Percentiles rank a stretch among this genome's conserved stretches.
phyloP scores from a whole-genome alignment of 1,139 yeast genomes.

The Suhomyces anneliseae region DNA sequence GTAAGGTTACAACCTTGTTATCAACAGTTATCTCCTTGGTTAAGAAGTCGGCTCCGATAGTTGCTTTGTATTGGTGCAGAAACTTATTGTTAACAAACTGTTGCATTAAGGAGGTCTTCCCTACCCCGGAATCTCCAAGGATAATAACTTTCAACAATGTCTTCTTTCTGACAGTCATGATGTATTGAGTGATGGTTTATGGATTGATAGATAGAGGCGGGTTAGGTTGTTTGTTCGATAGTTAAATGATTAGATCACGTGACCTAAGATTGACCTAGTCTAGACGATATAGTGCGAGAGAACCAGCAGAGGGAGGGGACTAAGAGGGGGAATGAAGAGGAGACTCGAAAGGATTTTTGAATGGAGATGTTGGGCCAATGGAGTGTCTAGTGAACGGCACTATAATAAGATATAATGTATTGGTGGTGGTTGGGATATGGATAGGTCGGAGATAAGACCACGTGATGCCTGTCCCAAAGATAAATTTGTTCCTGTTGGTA shows the following conservation, averaged over 20 bases:
- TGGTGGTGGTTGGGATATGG: too few relatives aligned
- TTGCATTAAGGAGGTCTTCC: slow-evolving; percentile 94
- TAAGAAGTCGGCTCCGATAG: slow-evolving; percentile 95
- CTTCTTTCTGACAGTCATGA: slow-evolving; percentile 83
- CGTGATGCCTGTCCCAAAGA: too few relatives aligned
- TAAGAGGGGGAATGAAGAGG: too few relatives aligned
- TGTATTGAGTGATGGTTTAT: slow-evolving; percentile 1
- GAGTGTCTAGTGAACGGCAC: too few relatives aligned
- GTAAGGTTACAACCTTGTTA: slow-evolving; percentile 77
- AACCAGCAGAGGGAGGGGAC: too few relatives aligned
- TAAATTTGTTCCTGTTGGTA: too few relatives aligned
- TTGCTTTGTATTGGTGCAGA: slow-evolving; percentile 94
- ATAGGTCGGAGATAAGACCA: too few relatives aligned
- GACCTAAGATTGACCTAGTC: neutral
- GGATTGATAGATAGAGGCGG: neutral
- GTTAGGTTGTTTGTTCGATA: slow-evolving; percentile 3
- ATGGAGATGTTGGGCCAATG: too few relatives aligned
- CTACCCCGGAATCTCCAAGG: slow-evolving; percentile 96
- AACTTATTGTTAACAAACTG: slow-evolving; percentile 95
- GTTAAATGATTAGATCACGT: slow-evolving; percentile 1
- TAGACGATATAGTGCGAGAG: too few relatives aligned
- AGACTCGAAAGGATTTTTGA: too few relatives aligned
- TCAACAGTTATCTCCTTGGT: slow-evolving; percentile 88
- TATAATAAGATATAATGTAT: too few relatives aligned
- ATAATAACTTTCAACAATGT: slow-evolving; percentile 91